phyloP scores from a whole-genome alignment of 345 rosid species.

The Eucalyptus marginata region DNA sequence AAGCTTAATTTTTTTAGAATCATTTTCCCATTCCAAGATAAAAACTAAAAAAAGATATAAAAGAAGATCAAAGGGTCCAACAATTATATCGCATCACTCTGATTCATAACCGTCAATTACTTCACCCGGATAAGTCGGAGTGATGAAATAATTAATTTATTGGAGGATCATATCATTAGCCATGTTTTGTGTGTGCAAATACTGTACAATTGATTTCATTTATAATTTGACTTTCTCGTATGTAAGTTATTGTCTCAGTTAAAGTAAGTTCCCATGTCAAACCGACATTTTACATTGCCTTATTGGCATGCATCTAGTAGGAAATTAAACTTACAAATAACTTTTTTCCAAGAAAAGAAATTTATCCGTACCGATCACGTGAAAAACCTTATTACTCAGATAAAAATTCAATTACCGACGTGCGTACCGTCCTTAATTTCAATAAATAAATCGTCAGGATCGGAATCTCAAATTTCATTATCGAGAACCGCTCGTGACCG shows the following conservation, averaged over 20 bases:
- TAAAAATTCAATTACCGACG: neutral
- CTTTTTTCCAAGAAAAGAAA: too few relatives aligned
- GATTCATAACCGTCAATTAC: too few relatives aligned
- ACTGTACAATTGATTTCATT: rapidly evolving
- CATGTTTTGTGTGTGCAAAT: too few relatives aligned
- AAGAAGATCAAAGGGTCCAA: too few relatives aligned
- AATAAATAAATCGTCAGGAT: neutral
- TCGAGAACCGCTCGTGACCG: neutral
- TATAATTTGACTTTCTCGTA: neutral
- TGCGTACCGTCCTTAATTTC: rapidly evolving
- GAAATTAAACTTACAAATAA: neutral
- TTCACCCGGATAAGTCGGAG: too few relatives aligned
- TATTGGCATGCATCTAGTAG: too few relatives aligned
- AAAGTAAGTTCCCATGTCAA: neutral
- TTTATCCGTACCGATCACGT: neutral
- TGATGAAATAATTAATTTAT: neutral
- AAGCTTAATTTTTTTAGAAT: too few relatives aligned
- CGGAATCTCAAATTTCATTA: neutral
- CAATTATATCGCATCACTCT: too few relatives aligned
- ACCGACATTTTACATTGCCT: neutral
- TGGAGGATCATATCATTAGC: neutral
- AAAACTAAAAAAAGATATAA: too few relatives aligned
- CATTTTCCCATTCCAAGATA: too few relatives aligned
- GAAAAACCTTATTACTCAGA: neutral
- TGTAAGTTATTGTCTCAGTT: neutral